A percentile compares a stretch with the other conserved stretches of the same genome.
Conservation (phyloP, 495 filamentous ascomycete genomes). For the Hypoxylon subgilvum region DNA sequence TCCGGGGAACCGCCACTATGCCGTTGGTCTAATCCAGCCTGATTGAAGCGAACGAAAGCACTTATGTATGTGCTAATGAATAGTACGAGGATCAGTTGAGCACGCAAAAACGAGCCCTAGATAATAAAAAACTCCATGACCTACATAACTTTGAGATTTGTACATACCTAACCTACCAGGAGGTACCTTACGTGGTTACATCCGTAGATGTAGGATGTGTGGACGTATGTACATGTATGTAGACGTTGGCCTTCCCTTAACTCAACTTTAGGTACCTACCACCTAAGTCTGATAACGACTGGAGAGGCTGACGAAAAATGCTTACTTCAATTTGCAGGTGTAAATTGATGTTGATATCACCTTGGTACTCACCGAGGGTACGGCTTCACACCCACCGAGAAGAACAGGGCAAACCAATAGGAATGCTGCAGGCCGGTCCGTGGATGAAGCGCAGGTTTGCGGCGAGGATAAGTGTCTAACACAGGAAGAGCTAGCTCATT, state of each 20-base stretch:
- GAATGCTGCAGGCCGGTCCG: slow-evolving; percentile 12
- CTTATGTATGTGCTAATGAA: slow-evolving; percentile 9
- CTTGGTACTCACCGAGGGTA: no score
- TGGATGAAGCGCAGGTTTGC: slow-evolving; percentile 13
- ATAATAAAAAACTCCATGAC: not conserved
- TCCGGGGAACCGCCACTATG: slow-evolving; percentile 36
- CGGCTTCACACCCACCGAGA: no score
- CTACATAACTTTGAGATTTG: no score
- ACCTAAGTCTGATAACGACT: slow-evolving; percentile 13
- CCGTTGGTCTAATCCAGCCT: slow-evolving; percentile 17
- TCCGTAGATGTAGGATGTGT: not conserved
- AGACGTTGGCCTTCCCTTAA: slow-evolving; percentile 15
- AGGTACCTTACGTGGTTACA: not conserved
- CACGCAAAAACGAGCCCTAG: not conserved
- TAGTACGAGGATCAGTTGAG: not conserved
- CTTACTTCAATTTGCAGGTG: not conserved
- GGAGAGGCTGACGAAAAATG: slow-evolving; percentile 29
- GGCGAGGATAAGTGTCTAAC: slow-evolving; percentile 18
- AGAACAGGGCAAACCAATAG: slow-evolving; percentile 26
- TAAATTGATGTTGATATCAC: no score
- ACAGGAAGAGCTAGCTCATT: slow-evolving; percentile 26
- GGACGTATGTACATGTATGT: not conserved
- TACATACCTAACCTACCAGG: not conserved
- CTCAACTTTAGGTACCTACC: slow-evolving; percentile 6
- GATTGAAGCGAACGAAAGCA: slow-evolving; percentile 17